Evolutionary conservation across 139 green algal genomes (phyloP), one percentile per base, ranked within the genome.

Genomic region (Chara braunii): DNA sequence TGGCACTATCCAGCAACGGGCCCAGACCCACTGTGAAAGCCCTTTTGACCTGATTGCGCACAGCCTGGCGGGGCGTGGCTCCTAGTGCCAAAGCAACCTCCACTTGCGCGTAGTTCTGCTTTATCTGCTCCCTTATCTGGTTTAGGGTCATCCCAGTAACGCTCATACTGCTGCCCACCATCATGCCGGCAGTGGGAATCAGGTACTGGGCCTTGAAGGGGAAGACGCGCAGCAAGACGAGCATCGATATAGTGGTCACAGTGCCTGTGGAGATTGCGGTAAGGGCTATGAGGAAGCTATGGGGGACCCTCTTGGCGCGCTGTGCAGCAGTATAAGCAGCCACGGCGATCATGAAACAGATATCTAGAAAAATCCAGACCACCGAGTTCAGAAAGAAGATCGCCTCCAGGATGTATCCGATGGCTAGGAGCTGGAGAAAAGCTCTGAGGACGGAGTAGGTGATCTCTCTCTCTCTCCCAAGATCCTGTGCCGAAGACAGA

Each of bases 81-180:
- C 64, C 64, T 12, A 73, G 14, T 2, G 64, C 64, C 44, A 67
- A 50, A 40, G 61, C 61, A 1, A 53, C 61, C 61, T 71, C 61
- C 23, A 71, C 51, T 33, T 64, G 36, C 9, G 48, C 14, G 7
- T 59, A 18, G 14, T 59, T 14, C 22, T 56, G 51, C 18, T 18
- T 22, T 51, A 64, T 67, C 22, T 71, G 37, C 31, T 72, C 63
- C 12, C 63, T 30, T 53, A 68, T 23, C 24, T 53, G 32, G 8
- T 71, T 58, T 26, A 74, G 18, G 12, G 65, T 37, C 12, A 74
- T 42, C 3, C 57, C 65, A 7, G 55, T 70, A 43, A 71, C 53
- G 14, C 40, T 71, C 65, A 74, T 74, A 23, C 55, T 28, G 24
- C 68, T 74, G 12, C 65, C 65, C 2, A 70, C n/a, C 33, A 74